Evolutionary conservation across 1,139 yeast species (phyloP).

Genomic region (Blastobotrys raffinosifermentans): DNA sequence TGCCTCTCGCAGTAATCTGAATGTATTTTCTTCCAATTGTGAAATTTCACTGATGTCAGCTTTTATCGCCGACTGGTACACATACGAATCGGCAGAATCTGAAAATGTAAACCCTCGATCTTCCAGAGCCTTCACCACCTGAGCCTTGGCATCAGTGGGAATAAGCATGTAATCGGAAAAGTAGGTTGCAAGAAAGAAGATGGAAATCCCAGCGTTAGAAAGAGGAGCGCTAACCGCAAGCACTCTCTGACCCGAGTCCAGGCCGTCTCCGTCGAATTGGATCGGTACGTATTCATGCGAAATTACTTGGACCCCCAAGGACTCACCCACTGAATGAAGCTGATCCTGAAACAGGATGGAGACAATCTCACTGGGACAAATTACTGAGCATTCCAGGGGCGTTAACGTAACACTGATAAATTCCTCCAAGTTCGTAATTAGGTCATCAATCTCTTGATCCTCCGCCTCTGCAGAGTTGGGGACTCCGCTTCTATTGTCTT

Average conservation of each 20-base stretch:
- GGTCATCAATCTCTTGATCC: conserved; percentile 15
- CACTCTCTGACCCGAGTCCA: conserved; percentile 49
- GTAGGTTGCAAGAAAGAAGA: conserved; percentile 61
- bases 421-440: conserved; percentile 20
- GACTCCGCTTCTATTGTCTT: conserved; percentile 6
- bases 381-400: conserved; percentile 51
- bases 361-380: conserved; percentile 41
- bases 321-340: conserved; percentile 24
- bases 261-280: conserved; percentile 60
- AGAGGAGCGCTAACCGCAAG: conserved; percentile 57
- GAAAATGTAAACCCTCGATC: conserved; percentile 42
- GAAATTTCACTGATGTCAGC: background rate
- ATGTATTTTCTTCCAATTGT: conserved; percentile 29
- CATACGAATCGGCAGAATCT: conserved; percentile 31
- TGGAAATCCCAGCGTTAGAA: conserved; percentile 50
- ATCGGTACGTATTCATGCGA: conserved; percentile 46
- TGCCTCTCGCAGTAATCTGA: conserved; percentile 38
- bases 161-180: conserved; percentile 62
- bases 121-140: conserved; percentile 43
- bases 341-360: conserved; percentile 37
- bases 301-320: conserved; percentile 37
- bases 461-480: conserved; percentile 7
- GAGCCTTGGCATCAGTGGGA: conserved; percentile 42
- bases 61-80: conserved; percentile 10
- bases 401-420: conserved; percentile 54